Base-by-base conservation (phyloP, 805 yeast species). In the Danielozyma ontarioensis region DNA sequence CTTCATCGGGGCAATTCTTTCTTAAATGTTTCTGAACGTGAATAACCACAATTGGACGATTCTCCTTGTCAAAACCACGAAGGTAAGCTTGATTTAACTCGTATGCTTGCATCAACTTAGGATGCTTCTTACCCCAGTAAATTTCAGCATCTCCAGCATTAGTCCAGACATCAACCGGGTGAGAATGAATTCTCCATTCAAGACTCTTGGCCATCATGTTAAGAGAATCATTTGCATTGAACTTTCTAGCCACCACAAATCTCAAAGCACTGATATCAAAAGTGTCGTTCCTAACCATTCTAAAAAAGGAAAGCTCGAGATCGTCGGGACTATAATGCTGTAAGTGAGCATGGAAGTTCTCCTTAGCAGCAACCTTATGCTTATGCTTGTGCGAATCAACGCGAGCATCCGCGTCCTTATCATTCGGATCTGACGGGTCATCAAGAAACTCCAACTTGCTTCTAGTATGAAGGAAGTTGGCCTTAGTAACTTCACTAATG, bases 201-300 rank as follows among this genome's bases (percentile, higher is more conserved):
- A 86, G 55, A 4, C 94, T 80, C 40, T 72, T 67, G n/a, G 80
- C 68, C 32, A 86, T 50, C 95, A 88, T 87, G 14, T 66, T 64
- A 36, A 84, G 53, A 0, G 87, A 70, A 49, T 78, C 75, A 45
- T 77, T 80, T 15, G 79, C 68, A 43, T 83, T 77, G 80, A 87
- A 87, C 60, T 87, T 87, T 60, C 96, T 78, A 25, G 96, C 96
- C 46, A 95, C 72, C 17, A 85, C 59, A 49, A 82, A 89, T 48
- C 95, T 73, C 50, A 89, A 67, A 19, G 86, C 32, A 44, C 80
- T 58, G 47, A 83, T 81, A 57, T 93, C 99, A 3, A 94, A 83
- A 29, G 80, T 70, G 55, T 90, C 97, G 27, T 78, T 72, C 59
- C 27, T 44, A 44, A 3, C 40, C 27, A 12, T 32, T 34, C 13